Evolutionary conservation across 2,329 filamentous ascomycete genomes (phyloP), one percentile per base, ranked within the genome.

Genomic region (Ophiostoma triangulosporum): DNA sequence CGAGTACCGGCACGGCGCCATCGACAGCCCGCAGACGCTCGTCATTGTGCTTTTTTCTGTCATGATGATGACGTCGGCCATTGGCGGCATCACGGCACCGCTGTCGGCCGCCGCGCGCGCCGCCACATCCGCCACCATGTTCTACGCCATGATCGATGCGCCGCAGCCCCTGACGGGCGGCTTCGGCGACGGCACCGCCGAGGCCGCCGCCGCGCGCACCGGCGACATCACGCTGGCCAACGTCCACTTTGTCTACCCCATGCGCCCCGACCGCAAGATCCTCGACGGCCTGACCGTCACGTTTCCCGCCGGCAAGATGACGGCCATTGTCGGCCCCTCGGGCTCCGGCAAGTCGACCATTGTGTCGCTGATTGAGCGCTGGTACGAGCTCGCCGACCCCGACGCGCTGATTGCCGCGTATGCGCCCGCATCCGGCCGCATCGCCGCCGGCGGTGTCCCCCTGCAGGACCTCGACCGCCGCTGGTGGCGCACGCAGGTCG

Each of bases 301-400:
- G 32, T 74, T 78, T 57, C 69, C 68, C 12, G 84, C 83, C 0
- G 86, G 88, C 1, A 84, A 86, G 52, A 83, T 84, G 50, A 86
- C 86, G 1, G 88, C 87, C 0, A 75, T 95, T 20, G 84, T 90
- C 11, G 88, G 88, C 2, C 80, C 88, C 9, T 94, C 88, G 0
- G 83, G 86, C 0, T 88, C 84, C 4, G 88, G 88, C 3, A 95
- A 95, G 66, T 88, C 83, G 50, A 94, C 88, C 0, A 78, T 88
- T 27, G 79, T 87, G 1, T 80, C 80, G 0, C 67, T 88, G 1
- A 67, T 88, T 3, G 80, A 87, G 62, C 70, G 84, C 48, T 88
- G 83, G 81, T 89, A 89, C 62, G 77, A 80, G 15, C 69, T 76
- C 51, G 68, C 74, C 9, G 38, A 43, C 11, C 38, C 38, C 20